Conservation (phyloP, 2,329 filamentous ascomycete genomes). For the Colletotrichum spinosum region DNA sequence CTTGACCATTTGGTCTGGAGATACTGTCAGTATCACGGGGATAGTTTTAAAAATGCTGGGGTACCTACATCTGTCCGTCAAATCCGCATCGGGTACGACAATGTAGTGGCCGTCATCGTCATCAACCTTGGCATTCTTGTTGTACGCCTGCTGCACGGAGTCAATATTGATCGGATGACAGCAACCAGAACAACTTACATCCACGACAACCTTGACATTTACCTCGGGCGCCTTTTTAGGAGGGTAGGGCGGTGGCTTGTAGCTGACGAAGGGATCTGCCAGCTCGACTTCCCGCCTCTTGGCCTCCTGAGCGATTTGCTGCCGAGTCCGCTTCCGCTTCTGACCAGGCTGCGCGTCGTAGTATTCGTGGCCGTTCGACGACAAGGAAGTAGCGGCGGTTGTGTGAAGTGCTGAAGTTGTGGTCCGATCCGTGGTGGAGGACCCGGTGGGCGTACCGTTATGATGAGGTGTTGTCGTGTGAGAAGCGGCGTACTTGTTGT, state of each 20-base stretch:
- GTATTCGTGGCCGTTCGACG: slow-evolving; percentile 72
- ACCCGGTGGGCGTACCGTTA: slow-evolving; percentile 72
- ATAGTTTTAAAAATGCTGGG: neutral
- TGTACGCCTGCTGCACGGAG: slow-evolving; percentile 51
- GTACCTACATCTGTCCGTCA: slow-evolving; percentile 89
- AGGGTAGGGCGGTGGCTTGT: slow-evolving; percentile 88
- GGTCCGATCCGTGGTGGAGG: slow-evolving; percentile 84
- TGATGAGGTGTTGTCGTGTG: slow-evolving; percentile 79
- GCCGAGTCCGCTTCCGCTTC: slow-evolving; percentile 89
- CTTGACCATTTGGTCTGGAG: slow-evolving; percentile 84
- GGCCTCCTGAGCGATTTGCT: slow-evolving; percentile 84
- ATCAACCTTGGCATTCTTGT: slow-evolving; percentile 81
- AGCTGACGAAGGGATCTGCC: slow-evolving; percentile 79
- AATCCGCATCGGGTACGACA: slow-evolving; percentile 84
- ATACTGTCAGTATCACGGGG: slow-evolving; percentile 40
- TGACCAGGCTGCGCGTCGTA: slow-evolving; percentile 77
- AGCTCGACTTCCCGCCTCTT: slow-evolving; percentile 81
- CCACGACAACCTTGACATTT: slow-evolving; percentile 69
- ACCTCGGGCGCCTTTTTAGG: slow-evolving; percentile 91
- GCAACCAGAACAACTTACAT: slow-evolving; percentile 62
- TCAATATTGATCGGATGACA: slow-evolving; percentile 6
- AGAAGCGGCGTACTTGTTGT: slow-evolving; percentile 72
- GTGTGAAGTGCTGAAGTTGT: slow-evolving; percentile 80
- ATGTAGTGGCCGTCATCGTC: slow-evolving; percentile 98
- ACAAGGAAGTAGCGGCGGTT: slow-evolving; percentile 87